Percentiles rank a stretch among this genome's conserved stretches.
Evolutionary conservation across 73 alveolate species (phyloP).

Genomic region (Paramecium caudatum): DNA sequence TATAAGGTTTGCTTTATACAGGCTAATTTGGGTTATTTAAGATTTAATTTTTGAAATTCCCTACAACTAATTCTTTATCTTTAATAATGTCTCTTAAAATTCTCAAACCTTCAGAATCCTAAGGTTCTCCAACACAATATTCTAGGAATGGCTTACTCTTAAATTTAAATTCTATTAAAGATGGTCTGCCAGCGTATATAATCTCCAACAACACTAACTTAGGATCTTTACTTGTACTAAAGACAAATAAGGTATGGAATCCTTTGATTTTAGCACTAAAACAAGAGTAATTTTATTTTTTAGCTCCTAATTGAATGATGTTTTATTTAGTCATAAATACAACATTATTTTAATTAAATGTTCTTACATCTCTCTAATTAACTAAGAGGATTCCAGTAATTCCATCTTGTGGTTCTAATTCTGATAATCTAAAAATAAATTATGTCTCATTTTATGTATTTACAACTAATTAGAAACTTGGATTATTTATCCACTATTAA

Average conservation of each 20-base stretch:
- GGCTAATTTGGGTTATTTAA: not conserved
- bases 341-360: constrained; percentile 51
- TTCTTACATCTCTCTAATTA: constrained; percentile 58
- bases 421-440: constrained; percentile 56
- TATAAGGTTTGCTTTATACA: constrained; percentile 8
- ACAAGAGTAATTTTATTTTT: constrained; percentile 42
- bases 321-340: constrained; percentile 53
- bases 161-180: constrained; percentile 9
- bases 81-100: constrained; percentile 6
- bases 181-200: constrained; percentile 37
- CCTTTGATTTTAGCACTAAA: constrained; percentile 30
- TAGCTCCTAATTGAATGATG: constrained; percentile 10
- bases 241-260: constrained; percentile 25
- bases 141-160: constrained; percentile 17
- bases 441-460: constrained; percentile 12
- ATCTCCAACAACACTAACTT: constrained; percentile 14
- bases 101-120: constrained; percentile 38
- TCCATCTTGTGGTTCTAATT: constrained; percentile 56
- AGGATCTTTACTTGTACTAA: constrained; percentile 40
- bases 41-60: constrained; percentile 15
- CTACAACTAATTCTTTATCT: not conserved
- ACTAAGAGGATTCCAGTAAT: constrained; percentile 43
- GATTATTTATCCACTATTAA: constrained; percentile 53
- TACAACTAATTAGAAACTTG: constrained; percentile 10
- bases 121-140: constrained; percentile 49